Conservation (phyloP, 495 filamentous ascomycete species). For the Talaromyces stipitatus region DNA sequence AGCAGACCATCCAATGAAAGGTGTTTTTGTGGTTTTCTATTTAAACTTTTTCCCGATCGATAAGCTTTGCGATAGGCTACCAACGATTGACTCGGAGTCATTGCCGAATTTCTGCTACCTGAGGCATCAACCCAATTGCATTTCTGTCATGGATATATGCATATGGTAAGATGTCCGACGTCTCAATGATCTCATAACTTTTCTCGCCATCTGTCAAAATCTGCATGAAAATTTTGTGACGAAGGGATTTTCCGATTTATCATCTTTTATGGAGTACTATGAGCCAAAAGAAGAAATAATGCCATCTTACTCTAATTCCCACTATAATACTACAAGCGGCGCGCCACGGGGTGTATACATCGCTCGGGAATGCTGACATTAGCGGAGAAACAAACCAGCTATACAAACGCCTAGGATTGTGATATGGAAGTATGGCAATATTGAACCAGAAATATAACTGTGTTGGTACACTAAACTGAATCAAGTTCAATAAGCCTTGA, state of each 20-base stretch:
- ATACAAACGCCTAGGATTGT: background rate
- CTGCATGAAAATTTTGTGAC: background rate
- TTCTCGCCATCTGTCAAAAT: background rate
- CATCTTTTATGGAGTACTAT: background rate
- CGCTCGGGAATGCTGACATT: background rate
- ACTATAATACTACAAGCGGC: background rate
- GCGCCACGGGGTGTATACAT: background rate
- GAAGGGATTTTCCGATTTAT: no score
- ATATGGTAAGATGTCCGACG: background rate
- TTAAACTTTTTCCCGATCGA: background rate
- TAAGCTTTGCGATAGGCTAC: background rate
- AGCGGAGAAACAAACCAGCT: background rate
- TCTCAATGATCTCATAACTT: background rate
- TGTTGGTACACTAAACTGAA: no score
- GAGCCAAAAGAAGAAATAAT: background rate
- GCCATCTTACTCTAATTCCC: background rate
- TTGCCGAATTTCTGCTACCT: background rate
- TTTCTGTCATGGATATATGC: no score
- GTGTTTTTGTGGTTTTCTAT: background rate
- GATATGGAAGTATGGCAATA: background rate
- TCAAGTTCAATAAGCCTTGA: no score
- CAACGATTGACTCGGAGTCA: background rate
- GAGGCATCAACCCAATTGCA: background rate
- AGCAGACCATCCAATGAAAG: no score
- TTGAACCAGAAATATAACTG: no score